Conservation (phyloP, 2,329 filamentous ascomycete genomes). For the Alternaria panax region DNA sequence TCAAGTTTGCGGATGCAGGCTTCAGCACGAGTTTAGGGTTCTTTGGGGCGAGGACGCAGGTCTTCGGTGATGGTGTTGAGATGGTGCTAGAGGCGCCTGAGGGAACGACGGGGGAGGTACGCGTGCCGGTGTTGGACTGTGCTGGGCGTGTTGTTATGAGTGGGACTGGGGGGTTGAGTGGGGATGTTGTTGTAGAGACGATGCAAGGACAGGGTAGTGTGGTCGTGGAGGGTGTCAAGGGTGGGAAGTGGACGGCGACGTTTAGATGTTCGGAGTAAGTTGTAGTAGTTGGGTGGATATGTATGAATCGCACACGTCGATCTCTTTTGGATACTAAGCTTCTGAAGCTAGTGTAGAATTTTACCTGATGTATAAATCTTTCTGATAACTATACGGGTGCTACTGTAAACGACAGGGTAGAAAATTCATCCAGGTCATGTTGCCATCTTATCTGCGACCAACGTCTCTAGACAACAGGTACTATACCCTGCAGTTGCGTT, state of each 20-base stretch:
- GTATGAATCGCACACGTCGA: not conserved
- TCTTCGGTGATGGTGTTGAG: constrained; percentile 22
- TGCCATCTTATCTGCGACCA: not conserved
- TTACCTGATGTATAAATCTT: too few relatives aligned
- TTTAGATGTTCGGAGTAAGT: constrained; percentile 19
- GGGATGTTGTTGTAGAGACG: constrained; percentile 27
- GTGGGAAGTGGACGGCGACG: constrained; percentile 34
- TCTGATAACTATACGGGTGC: not conserved
- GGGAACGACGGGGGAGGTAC: constrained; percentile 42
- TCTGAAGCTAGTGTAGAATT: not conserved
- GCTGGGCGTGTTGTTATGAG: constrained; percentile 30
- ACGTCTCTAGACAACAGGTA: not conserved
- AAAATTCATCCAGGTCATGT: not conserved
- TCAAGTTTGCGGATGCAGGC: constrained; percentile 49
- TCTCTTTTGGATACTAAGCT: not conserved
- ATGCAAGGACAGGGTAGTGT: constrained; percentile 21
- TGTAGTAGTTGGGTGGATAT: not conserved
- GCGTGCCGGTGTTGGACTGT: constrained; percentile 30
- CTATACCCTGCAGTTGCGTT: not conserved
- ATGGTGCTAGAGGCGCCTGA: constrained; percentile 39
- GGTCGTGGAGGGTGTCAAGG: constrained; percentile 22
- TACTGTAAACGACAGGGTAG: not conserved
- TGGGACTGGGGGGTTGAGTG: constrained; percentile 22
- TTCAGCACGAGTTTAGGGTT: constrained; percentile 49
- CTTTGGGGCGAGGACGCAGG: constrained; percentile 44